Conservation (phyloP, 495 filamentous ascomycete genomes). For the Bryoglossum gracile region DNA sequence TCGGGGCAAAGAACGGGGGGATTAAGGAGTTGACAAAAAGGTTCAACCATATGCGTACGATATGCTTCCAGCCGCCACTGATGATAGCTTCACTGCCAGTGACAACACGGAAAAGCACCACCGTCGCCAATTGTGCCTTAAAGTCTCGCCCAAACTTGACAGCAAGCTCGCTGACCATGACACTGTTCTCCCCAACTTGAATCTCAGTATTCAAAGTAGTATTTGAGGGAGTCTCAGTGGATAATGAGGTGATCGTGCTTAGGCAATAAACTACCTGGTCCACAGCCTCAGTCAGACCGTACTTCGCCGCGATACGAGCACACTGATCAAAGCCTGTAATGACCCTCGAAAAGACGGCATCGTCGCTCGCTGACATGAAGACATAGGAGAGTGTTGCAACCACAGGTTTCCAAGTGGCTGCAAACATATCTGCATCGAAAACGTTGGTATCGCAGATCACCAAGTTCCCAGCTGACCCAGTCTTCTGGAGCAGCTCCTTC, state of each 20-base stretch:
- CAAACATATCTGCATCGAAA: conserved; percentile 96
- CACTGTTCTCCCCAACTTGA: conserved; percentile 80
- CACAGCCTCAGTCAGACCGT: conserved; percentile 74
- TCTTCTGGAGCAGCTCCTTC: conserved; percentile 87
- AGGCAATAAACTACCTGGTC: conserved; percentile 88
- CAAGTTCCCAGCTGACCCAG: conserved; percentile 64
- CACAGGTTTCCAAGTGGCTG: conserved; percentile 90
- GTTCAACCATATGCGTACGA: conserved; percentile 87
- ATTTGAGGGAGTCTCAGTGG: conserved; percentile 64
- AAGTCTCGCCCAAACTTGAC: conserved; percentile 95
- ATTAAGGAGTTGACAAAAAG: conserved; percentile 94
- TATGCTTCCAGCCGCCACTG: conserved; percentile 72
- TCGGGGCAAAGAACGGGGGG: conserved; percentile 69
- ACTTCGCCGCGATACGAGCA: conserved; percentile 83
- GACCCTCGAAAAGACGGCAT: conserved; percentile 90
- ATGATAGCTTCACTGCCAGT: conserved; percentile 73
- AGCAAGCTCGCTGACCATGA: conserved; percentile 98
- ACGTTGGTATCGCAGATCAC: conserved; percentile 84
- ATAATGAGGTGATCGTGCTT: conserved; percentile 81
- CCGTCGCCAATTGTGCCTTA: conserved; percentile 84
- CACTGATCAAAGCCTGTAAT: conserved; percentile 95
- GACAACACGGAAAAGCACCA: conserved; percentile 88
- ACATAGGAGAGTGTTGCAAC: conserved; percentile 94
- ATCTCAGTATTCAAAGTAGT: conserved; percentile 94
- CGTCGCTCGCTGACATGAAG: conserved; percentile 97